Evolutionary conservation across 2,329 filamentous ascomycete genomes (phyloP).

Genomic region (Thelonectria olida): DNA sequence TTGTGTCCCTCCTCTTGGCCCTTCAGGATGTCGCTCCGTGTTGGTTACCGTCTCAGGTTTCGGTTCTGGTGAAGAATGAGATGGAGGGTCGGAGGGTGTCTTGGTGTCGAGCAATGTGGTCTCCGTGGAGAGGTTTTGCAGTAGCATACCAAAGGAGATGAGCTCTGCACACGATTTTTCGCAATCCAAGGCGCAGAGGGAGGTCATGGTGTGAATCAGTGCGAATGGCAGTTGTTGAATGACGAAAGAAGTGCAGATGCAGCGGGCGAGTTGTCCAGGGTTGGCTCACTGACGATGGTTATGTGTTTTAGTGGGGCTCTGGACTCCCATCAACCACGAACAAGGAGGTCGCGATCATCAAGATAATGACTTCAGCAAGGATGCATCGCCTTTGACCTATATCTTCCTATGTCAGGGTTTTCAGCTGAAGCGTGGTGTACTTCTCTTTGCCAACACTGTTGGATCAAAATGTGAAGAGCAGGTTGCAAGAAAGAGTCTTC

Average conservation of each 20-base stretch:
- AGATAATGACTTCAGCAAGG: no score
- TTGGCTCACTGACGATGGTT: no score
- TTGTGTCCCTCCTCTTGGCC: not conserved
- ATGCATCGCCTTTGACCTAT: no score
- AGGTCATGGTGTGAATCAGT: conserved; percentile 20
- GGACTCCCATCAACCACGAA: not conserved
- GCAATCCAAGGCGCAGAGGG: conserved; percentile 38
- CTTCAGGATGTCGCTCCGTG: not conserved
- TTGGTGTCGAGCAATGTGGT: conserved; percentile 36
- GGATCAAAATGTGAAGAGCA: conserved; percentile 87
- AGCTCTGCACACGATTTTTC: conserved; percentile 45
- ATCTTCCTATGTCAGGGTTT: conserved; percentile 76
- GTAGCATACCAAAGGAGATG: conserved; percentile 48
- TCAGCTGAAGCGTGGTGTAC: conserved; percentile 89
- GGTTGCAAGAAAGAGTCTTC: conserved; percentile 69
- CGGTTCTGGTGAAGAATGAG: conserved; percentile 15
- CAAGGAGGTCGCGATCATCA: conserved; percentile 14
- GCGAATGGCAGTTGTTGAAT: not conserved
- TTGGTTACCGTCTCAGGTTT: conserved; percentile 15
- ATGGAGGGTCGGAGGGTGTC: not conserved
- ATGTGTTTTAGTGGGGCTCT: not conserved
- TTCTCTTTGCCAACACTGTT: conserved; percentile 92
- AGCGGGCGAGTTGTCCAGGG: not conserved
- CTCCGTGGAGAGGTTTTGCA: conserved; percentile 45
- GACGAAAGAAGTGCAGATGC: conserved; percentile 6